Percentiles rank a stretch among this genome's conserved stretches.
phyloP scores from a whole-genome alignment of 179 eudicot species.

The Amaranthus tricolor region DNA sequence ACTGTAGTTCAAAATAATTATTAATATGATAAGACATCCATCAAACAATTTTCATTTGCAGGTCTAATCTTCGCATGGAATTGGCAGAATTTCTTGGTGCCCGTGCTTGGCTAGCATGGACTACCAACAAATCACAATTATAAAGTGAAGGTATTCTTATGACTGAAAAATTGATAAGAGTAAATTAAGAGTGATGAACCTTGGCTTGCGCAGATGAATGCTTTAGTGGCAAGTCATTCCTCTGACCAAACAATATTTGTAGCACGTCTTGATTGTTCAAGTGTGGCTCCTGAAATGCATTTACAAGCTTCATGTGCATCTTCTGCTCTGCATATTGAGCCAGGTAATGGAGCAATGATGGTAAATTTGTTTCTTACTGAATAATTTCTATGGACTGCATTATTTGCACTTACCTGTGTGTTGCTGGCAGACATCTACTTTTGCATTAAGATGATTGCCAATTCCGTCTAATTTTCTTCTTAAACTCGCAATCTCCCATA shows the following conservation, averaged over 20 bases:
- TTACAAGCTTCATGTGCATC: conserved; percentile 40
- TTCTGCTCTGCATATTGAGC: conserved; percentile 38
- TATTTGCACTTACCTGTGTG: conserved; percentile 44
- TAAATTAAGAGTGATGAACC: conserved; percentile 26
- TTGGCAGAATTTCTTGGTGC: neutral
- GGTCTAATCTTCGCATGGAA: neutral
- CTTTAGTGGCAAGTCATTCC: conserved; percentile 51
- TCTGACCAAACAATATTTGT: conserved; percentile 40
- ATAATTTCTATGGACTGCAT: neutral
- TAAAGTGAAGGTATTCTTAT: neutral
- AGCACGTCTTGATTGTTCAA: conserved; percentile 60
- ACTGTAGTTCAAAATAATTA: neutral
- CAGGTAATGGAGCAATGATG: neutral
- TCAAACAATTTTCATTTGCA: neutral
- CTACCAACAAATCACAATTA: neutral
- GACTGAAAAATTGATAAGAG: neutral
- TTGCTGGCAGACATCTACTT: conserved; percentile 42
- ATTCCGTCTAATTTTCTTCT: conserved; percentile 40
- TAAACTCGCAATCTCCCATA: conserved; percentile 56
- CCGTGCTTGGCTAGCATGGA: neutral
- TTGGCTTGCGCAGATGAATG: conserved; percentile 36
- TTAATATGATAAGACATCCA: neutral
- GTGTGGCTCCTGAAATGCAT: conserved; percentile 39
- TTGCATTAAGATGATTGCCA: conserved; percentile 35
- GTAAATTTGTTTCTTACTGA: neutral